These are phyloP conservation scores for Vitellaria paradoxa DNA, from an alignment of 179 eudicot genomes.

Conservation along the genomic window DNA sequence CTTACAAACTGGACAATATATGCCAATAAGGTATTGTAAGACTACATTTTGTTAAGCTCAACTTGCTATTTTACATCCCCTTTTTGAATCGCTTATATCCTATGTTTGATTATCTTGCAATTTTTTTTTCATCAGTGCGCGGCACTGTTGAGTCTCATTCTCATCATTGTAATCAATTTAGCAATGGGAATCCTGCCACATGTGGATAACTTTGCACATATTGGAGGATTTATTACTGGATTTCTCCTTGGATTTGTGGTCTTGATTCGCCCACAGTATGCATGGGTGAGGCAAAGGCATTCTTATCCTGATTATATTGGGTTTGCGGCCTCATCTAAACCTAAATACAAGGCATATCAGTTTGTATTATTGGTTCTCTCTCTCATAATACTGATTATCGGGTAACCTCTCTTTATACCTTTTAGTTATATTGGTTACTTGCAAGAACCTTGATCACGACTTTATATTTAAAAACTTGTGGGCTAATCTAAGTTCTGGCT, in stretches of 20 bases:
- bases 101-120: neutral
- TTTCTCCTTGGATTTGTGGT: constrained; percentile 67
- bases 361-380: constrained; percentile 37
- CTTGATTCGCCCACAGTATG: constrained; percentile 54
- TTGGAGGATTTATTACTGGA: constrained; percentile 69
- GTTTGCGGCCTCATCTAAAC: constrained; percentile 12
- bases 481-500: too few species aligned
- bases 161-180: constrained; percentile 47
- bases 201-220: constrained; percentile 63
- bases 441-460: too few species aligned
- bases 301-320: constrained; percentile 15
- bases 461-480: too few species aligned
- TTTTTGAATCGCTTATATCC: neutral
- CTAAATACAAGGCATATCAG: constrained; percentile 62
- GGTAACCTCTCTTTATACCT: constrained; percentile 33
- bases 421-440: neutral
- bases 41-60: neutral
- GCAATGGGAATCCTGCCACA: constrained; percentile 67
- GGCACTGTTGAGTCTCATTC: constrained; percentile 41
- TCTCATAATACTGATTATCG: constrained; percentile 34
- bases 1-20: constrained; percentile 74
- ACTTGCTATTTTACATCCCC: neutral
- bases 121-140: constrained; percentile 27
- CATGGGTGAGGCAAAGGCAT: constrained; percentile 31
- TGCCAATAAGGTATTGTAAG: constrained; percentile 47